These are phyloP conservation scores for Ustilago shanxiensis DNA, from an alignment of 1,284 basidiomycete genomes.

Conservation along the genomic window DNA sequence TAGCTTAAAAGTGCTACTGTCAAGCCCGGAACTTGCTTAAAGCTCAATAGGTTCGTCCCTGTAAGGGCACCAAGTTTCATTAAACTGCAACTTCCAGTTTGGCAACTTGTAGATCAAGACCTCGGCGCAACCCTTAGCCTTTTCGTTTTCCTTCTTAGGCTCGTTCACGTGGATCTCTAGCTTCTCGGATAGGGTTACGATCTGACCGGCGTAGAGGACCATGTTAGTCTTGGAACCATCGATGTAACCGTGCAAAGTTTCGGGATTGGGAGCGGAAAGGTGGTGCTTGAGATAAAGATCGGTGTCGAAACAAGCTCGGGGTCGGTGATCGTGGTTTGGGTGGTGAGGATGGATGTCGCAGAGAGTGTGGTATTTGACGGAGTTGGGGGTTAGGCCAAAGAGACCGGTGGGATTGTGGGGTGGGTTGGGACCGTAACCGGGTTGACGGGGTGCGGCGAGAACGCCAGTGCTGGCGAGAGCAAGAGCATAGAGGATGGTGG, in stretches of 20 bases:
- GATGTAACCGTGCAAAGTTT: not conserved
- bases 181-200: conserved; percentile 15
- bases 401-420: conserved; percentile 1
- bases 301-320: conserved; percentile 7
- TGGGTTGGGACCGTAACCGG: not conserved
- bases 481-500: not conserved
- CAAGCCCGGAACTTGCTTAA: not conserved
- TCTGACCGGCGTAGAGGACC: conserved; percentile 24
- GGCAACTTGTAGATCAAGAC: conserved; percentile 18
- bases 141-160: not conserved
- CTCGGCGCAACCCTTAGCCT: conserved; percentile 5
- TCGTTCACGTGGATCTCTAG: conserved; percentile 20
- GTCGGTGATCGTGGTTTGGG: not conserved
- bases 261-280: not conserved
- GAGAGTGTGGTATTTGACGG: not conserved
- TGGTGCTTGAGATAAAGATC: not conserved
- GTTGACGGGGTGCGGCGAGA: not conserved
- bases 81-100: not conserved
- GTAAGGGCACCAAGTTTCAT: conserved; percentile 26
- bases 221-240: conserved; percentile 7
- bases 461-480: not conserved
- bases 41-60: conserved; percentile 21
- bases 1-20: not conserved
- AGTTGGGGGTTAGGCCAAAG: not conserved
- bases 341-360: not conserved